These are phyloP conservation scores for Lachnellula hyalina DNA, from an alignment of 2,329 filamentous ascomycete genomes.

Conservation along the genomic window DNA sequence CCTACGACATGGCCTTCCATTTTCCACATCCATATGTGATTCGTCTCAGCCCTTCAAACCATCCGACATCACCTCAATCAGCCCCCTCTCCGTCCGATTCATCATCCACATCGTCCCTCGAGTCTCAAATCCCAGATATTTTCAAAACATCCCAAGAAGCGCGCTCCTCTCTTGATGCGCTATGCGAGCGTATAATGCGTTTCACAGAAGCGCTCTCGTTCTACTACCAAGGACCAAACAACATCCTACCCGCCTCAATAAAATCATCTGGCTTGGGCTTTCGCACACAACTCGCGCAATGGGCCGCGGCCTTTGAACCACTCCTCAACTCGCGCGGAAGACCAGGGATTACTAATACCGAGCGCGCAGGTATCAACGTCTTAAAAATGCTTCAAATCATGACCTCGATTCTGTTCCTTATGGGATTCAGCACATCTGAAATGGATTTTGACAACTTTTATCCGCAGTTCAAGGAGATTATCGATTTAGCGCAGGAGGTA, in stretches of 20 bases:
- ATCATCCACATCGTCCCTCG: conserved; percentile 15
- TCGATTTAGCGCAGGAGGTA: conserved; percentile 53
- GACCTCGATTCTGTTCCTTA: conserved; percentile 50
- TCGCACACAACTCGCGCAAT: conserved; percentile 46
- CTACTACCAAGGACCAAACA: conserved; percentile 39
- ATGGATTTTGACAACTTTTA: conserved; percentile 52
- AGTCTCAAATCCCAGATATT: conserved; percentile 19
- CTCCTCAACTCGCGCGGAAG: conserved; percentile 45
- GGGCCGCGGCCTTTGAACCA: conserved; percentile 51
- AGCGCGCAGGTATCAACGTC: conserved; percentile 55
- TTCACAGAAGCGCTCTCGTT: conserved; percentile 53
- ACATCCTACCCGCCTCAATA: conserved; percentile 38
- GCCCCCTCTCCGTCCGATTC: conserved; percentile 40
- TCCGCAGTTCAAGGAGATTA: conserved; percentile 48
- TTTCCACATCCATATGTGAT: conserved; percentile 59
- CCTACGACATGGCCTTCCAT: conserved; percentile 64
- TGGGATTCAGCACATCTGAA: conserved; percentile 56
- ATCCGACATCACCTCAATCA: conserved; percentile 23
- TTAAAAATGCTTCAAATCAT: conserved; percentile 60
- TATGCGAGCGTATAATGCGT: conserved; percentile 51
- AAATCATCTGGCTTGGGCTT: conserved; percentile 35
- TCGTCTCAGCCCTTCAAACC: conserved; percentile 38
- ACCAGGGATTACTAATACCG: conserved; percentile 43
- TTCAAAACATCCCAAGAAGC: conserved; percentile 51
- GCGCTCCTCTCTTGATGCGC: conserved; percentile 49